Base-by-base conservation (phyloP, 768 basidiomycete genomes). In the Filobasidium wieringae region DNA sequence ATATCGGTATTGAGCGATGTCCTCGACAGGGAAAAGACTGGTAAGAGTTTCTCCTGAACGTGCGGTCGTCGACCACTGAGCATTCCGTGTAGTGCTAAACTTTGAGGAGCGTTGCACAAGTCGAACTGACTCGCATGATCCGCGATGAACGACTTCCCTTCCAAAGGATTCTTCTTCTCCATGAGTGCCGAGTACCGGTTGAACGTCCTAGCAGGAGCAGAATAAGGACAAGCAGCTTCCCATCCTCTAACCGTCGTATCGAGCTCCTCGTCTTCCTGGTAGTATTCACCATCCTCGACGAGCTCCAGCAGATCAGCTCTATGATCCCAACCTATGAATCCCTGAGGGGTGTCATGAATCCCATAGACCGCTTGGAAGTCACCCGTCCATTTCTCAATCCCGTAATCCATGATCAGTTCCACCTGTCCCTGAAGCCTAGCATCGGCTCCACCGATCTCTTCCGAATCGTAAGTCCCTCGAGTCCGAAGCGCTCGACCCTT, bases 1-100 rank as follows among this genome's bases (percentile, higher is more conserved):
- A 66, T 55, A 37, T 66, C 64, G 2, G 62, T 34, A 29, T 66
- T 58, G 26, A 66, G 32, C 12, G 30, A 24, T 17, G 64, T 61
- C 51, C 62, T 66, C 17, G 57, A 56, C 6, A 63, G 33, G 9
- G 60, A 37, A 29, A 59, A 58, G 1, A 63, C 47, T 12, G 64
- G 64, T 9, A 33, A 58, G 5, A 62, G 55, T 26, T 33, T 30
- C 32, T 33, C 30, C 15, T 57, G 32, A 12, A 61, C 53, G 2
- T 56, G 36, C 4, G 57, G 62, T 7, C 24, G 4, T 29, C 43
- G 15, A 19, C 55, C 40, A 17, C 52, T 51, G 6, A 60, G 39
- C 7, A 55, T 32, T 17, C 64, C 64, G 41, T 66, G 62, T 14
- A 63, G 34, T 1, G 52, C 50, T 11, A 63, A 39, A 7, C 53